Evolutionary conservation across 1,284 basidiomycete genomes (phyloP), one percentile per base, ranked within the genome.

Genomic region (Leccinum fallax): DNA sequence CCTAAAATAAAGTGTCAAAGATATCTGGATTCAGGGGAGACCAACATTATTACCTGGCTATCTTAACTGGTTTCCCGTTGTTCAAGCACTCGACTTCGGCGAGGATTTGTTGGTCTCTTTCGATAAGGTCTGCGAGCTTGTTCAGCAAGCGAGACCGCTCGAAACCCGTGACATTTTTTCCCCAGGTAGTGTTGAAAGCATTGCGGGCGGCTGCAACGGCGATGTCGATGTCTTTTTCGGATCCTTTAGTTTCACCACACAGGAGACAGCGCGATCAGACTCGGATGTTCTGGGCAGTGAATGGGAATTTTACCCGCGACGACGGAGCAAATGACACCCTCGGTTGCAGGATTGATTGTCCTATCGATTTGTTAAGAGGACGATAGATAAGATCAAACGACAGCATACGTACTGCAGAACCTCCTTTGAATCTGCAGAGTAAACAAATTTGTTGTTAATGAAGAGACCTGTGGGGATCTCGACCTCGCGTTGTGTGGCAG

Each of bases 111-210:
- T 85, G 80, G 75, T 97, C 89, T 66, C 89, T 83, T 77, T 98
- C 96, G 64, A 98, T 93, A 65, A 97, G 83, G 74, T 97, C 94
- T 49, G 96, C 97, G 48, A 98, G 86, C 74, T 90, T 93, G 79
- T 90, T 85, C 48, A 97, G 78, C 54, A 96, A 80, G 61, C 84
- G 85, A 38, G 92, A 88, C 59, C 96, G 86, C 77, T 95, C 88
- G 59, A 88, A 85, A 38, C 92, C 92, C 13, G 93, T 88, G 58
- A 92, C 85, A 67, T 94, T 93, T 76, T 90, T 89, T 16, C 95
- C 95, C 95, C 95, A 97, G 32, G 90, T 89, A 7, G 89, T 93
- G 64, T 90, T 87, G 81, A 93, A 94, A 5, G 95, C 93, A 59
- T 85, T 80, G 66, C 94, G 86, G 32, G 95, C 95, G 16, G 93